A percentile compares a stretch with the other conserved stretches of the same genome.
These are phyloP conservation scores for Chrysoporthe austroafricana DNA, from an alignment of 2,329 filamentous ascomycete genomes.

Conservation along the genomic window DNA sequence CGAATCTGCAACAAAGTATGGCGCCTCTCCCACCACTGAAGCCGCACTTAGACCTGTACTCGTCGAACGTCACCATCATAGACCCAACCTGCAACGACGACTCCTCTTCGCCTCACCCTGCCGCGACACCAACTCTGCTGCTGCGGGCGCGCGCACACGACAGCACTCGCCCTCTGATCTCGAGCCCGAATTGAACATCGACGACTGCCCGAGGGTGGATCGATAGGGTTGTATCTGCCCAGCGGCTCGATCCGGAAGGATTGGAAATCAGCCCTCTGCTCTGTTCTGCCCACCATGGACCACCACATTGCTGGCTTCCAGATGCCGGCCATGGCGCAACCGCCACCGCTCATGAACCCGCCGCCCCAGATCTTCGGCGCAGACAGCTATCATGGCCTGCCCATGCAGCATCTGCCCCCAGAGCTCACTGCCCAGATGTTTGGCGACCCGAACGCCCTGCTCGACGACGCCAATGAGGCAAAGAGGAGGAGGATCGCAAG, in stretches of 20 bases:
- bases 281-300: constrained; percentile 46
- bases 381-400: constrained; percentile 63
- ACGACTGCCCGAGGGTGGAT: neutral
- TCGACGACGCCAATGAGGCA: constrained; percentile 75
- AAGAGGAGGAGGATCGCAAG: constrained; percentile 88
- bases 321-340: constrained; percentile 55
- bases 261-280: neutral
- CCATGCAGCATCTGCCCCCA: constrained; percentile 58
- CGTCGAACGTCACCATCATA: constrained; percentile 5
- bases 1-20: constrained; percentile 15
- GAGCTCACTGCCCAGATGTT: constrained; percentile 66
- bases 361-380: constrained; percentile 71
- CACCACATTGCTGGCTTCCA: constrained; percentile 60
- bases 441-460: constrained; percentile 57
- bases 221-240: neutral
- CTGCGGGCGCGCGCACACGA: constrained; percentile 2
- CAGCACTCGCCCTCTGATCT: neutral
- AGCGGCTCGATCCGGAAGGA: neutral
- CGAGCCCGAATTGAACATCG: neutral
- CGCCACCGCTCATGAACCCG: constrained; percentile 65
- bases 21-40: constrained; percentile 8
- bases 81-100: neutral
- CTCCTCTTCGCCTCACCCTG: neutral
- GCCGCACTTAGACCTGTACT: constrained; percentile 3
- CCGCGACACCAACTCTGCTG: neutral